Base-by-base conservation (phyloP, 305 asterid genomes). In the Rubia tinctorum region DNA sequence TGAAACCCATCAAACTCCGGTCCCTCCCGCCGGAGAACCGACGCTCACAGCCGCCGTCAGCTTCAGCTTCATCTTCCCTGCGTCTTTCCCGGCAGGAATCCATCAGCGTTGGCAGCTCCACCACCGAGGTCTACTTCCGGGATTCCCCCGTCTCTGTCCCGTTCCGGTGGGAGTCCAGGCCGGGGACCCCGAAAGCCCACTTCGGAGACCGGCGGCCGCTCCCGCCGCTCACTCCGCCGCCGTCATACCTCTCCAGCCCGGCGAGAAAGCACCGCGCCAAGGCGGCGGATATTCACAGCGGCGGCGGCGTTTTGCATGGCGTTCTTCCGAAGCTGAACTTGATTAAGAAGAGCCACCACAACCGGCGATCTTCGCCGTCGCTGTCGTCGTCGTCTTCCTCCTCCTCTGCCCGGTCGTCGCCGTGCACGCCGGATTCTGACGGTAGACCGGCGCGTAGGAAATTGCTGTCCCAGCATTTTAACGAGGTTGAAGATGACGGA, bases 221-320 rank as follows among this genome's bases (percentile, higher is more conserved):
- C 43, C 91, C 93, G 23, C 90, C 90, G 25, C 88, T 86, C n/a
- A 85, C 93, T 20, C 93, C 91, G 12, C 93, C 93, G 18, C 91
- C 91, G 37, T 86, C 93, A 1, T 84, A 44, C 79, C 81, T 60
- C 15, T 72, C 69, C 66, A 81, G 40, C 68, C 79, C 84, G 0
- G 73, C 83, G 2, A 79, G 47, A 66, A 74, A 20, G 1, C 73
- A 69, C 39, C 30, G 73, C 37, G 20, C 12, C 0, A 66, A 56
- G 55, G 55, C 40, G 23, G 66, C 14, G 51, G 53, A 64, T 7
- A 66, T 17, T n/a, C 25, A 66, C 49, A 58, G n/a, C 8, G 14
- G 68, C 61, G 44, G 58, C n/a, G 72, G 72, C 25, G 25, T 81
- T 2, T 74, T 81, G 55, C 80, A 75, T 9, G 40, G 7, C 9